Evolutionary conservation across 257 asterid genomes (phyloP).

Genomic region (Leonotis leonurus): DNA sequence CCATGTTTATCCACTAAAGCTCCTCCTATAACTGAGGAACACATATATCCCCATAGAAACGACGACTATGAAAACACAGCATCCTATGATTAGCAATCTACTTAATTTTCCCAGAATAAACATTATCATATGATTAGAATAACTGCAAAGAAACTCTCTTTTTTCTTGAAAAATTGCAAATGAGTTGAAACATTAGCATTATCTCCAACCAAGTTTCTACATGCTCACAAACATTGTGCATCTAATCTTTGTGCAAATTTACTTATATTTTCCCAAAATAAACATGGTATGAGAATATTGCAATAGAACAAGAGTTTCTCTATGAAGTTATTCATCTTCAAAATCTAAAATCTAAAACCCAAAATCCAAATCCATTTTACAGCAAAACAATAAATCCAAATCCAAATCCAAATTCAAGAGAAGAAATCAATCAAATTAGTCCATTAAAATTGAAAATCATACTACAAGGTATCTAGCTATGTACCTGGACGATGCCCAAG

Average conservation of each 20-base stretch:
- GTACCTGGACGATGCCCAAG: slow-evolving; percentile 90
- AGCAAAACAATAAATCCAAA: neutral
- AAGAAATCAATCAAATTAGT: neutral
- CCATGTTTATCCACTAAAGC: slow-evolving; percentile 90
- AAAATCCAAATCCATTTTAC: no score
- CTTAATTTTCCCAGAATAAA: neutral
- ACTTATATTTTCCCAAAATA: neutral
- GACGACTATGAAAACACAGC: slow-evolving; percentile 61
- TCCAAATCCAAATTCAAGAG: neutral
- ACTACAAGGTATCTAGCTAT: no score
- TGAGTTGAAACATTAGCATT: neutral
- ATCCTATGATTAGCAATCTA: slow-evolving; percentile 14
- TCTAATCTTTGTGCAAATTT: neutral
- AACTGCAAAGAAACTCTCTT: neutral
- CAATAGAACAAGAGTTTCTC: no score
- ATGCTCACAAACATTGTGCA: neutral
- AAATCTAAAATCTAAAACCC: neutral
- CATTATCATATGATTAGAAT: neutral
- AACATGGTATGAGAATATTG: neutral
- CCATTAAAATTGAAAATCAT: neutral
- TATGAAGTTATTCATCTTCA: no score
- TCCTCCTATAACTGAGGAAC: slow-evolving; percentile 86
- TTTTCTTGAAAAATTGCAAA: neutral
- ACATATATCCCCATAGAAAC: slow-evolving; percentile 96
- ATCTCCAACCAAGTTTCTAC: neutral